Evolutionary conservation across 2,329 filamentous ascomycete genomes (phyloP).

Genomic region (Rutstroemia sydowiana): DNA sequence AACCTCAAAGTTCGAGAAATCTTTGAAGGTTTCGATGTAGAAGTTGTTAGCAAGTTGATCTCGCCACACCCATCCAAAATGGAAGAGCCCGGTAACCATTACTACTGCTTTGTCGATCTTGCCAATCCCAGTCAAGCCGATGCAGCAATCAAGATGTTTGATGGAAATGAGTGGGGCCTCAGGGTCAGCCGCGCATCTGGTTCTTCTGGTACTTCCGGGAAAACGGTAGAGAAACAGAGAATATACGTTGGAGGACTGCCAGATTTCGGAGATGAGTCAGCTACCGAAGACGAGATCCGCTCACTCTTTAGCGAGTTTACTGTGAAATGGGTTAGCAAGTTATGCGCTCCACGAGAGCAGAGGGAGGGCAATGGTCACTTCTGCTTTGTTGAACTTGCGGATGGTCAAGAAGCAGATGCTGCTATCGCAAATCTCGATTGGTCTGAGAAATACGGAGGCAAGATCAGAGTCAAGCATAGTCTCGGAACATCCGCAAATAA

Average conservation of each 20-base stretch:
- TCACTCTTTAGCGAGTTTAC: constrained; percentile 41
- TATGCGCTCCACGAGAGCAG: constrained; percentile 48
- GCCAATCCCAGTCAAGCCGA: constrained; percentile 45
- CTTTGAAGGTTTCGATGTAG: constrained; percentile 40
- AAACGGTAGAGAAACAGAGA: constrained; percentile 32
- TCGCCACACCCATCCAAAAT: constrained; percentile 50
- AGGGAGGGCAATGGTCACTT: constrained; percentile 50
- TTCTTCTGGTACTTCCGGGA: constrained; percentile 19
- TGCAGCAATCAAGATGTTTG: constrained; percentile 39
- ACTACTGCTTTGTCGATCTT: constrained; percentile 63
- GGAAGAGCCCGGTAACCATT: constrained; percentile 45
- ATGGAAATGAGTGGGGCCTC: constrained; percentile 19
- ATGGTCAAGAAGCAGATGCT: constrained; percentile 44
- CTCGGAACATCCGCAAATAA: constrained; percentile 2
- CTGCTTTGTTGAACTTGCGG: constrained; percentile 56
- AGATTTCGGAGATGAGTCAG: constrained; percentile 40
- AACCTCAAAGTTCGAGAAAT: constrained; percentile 40
- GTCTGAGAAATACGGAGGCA: constrained; percentile 19
- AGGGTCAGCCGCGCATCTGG: constrained; percentile 14
- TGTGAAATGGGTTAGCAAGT: constrained; percentile 31
- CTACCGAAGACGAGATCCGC: constrained; percentile 39
- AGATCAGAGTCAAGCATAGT: constrained; percentile 20
- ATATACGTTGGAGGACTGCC: constrained; percentile 45
- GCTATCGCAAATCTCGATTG: constrained; percentile 39
- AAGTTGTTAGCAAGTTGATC: constrained; percentile 36